Evolutionary conservation across 768 basidiomycete species (phyloP), one percentile per base, ranked within the genome.

Genomic region (Clathrus columnatus): DNA sequence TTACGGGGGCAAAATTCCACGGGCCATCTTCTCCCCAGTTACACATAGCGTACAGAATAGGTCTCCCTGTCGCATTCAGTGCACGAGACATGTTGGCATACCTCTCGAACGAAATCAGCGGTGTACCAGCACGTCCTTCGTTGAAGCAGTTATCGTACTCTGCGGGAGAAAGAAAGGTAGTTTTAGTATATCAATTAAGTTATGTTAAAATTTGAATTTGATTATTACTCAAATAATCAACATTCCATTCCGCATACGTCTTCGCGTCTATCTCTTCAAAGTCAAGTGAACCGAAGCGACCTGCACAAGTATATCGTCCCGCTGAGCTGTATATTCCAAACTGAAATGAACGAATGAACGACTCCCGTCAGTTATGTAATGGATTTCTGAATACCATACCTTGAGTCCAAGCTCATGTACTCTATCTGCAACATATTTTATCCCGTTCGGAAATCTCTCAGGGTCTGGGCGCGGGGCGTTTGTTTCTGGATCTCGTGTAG

Each of bases 111-210:
- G 72, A 72, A 46, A 71, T 64, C 44, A 57, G 54, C 7, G 71
- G 68, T 4, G 67, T 68, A 14, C 72, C 71, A 2, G 69, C 50
- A 10, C 62, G 67, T 8, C 72, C 72, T 56, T 71, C 68, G 60
- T 72, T 73, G 60, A 61, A 69, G 63, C 72, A 73, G 48, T 73
- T 73, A 60, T 73, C 72, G 52, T 73, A 73, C 57, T 73, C 63
- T 61, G 54, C n/a, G 30, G 36, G 36, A 36, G 14, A 36, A 43
- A 17, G 27, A 23, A 11, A 1, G 21, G 14, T 43, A 11, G 1
- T 16, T 21, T 21, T 53, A n/a, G n/a, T 32, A 43, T 7, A 53
- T 27, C 49, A 10, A 21, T 30, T 3, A 29, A 11, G 26, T 18
- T 27, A 8, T 47, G n/a, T n/a, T n/a, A n/a, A n/a, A n/a, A n/a